phyloP scores from a whole-genome alignment of 306 rosid species.

The Cucurbita ficifolia region DNA sequence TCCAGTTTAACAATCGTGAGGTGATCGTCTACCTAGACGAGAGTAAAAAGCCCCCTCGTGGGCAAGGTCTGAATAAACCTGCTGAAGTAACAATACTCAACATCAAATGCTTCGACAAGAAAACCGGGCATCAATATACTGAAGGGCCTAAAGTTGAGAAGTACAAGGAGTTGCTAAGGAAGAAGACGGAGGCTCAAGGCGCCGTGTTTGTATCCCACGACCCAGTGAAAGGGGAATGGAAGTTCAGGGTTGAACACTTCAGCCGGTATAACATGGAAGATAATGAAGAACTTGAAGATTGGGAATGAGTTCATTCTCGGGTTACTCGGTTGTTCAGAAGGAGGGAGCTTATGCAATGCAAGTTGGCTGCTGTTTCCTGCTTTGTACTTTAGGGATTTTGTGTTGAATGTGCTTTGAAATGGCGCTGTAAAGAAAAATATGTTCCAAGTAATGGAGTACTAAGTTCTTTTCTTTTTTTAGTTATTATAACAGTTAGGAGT shows the following conservation, averaged over 20 bases:
- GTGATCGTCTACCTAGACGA: constrained; percentile 92
- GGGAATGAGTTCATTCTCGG: background rate
- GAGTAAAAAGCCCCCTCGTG: constrained; percentile 81
- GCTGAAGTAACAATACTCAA: constrained; percentile 94
- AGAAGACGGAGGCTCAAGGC: constrained; percentile 86
- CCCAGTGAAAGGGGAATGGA: constrained; percentile 80
- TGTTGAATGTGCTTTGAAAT: background rate
- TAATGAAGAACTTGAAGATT: constrained; percentile 19
- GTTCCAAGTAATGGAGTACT: background rate
- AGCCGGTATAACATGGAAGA: constrained; percentile 46
- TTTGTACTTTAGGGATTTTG: background rate
- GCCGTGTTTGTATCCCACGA: constrained; percentile 77
- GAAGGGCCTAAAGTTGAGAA: constrained; percentile 73
- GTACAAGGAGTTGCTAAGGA: constrained; percentile 81
- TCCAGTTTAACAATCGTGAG: constrained; percentile 85
- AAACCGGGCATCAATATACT: constrained; percentile 50
- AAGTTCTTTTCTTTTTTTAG: background rate
- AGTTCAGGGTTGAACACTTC: constrained; percentile 74
- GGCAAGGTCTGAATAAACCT: constrained; percentile 94
- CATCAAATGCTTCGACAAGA: constrained; percentile 71
- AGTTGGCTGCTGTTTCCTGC: background rate
- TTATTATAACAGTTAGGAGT: background rate
- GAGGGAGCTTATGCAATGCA: constrained; percentile 2
- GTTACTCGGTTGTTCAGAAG: background rate
- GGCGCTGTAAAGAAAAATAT: background rate